Conservation (phyloP, 1,139 yeast species). For the Geotrichum cucujoidarum region DNA sequence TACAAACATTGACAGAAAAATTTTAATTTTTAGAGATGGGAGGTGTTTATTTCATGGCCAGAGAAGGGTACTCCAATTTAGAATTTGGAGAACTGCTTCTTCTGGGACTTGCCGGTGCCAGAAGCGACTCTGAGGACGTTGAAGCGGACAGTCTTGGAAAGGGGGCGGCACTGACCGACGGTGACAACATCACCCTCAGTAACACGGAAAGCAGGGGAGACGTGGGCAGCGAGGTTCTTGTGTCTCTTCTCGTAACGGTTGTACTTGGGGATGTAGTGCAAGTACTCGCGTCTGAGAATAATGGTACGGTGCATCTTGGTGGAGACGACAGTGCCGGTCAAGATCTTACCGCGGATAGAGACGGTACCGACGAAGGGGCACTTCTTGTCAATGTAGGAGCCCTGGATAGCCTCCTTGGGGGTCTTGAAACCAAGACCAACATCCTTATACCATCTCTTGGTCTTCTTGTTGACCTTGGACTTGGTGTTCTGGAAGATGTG, state of each 20-base stretch:
- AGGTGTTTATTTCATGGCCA: background rate
- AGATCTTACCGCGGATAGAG: slow-evolving; percentile 99
- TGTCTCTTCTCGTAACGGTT: slow-evolving; percentile 99
- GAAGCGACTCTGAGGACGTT: slow-evolving; percentile 95
- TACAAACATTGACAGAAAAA: background rate
- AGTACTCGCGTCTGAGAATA: slow-evolving; percentile 99
- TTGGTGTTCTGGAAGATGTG: slow-evolving; percentile 99
- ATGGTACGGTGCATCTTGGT: slow-evolving; percentile 99
- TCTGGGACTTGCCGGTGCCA: slow-evolving; percentile 56
- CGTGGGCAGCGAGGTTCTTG: slow-evolving; percentile 99
- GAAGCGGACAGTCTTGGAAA: slow-evolving; percentile 99
- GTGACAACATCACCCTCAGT: slow-evolving; percentile 98
- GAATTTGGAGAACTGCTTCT: slow-evolving; percentile 94
- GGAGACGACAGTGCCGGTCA: slow-evolving; percentile 93
- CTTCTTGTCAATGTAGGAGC: slow-evolving; percentile 99
- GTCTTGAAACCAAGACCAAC: slow-evolving; percentile 99
- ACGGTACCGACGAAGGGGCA: slow-evolving; percentile 97
- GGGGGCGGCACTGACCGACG: slow-evolving; percentile 99
- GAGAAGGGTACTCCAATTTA: slow-evolving; percentile 41
- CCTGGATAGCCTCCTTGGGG: slow-evolving; percentile 97
- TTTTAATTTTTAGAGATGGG: too few species aligned
- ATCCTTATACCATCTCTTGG: slow-evolving; percentile 99
- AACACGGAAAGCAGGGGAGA: slow-evolving; percentile 99
- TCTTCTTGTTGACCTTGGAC: slow-evolving; percentile 96
- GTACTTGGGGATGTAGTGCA: slow-evolving; percentile 99